A percentile compares a stretch with the other conserved stretches of the same genome.
phyloP scores from a whole-genome alignment of 2,329 filamentous ascomycete genomes.

The Pseudogymnoascus sp. region DNA sequence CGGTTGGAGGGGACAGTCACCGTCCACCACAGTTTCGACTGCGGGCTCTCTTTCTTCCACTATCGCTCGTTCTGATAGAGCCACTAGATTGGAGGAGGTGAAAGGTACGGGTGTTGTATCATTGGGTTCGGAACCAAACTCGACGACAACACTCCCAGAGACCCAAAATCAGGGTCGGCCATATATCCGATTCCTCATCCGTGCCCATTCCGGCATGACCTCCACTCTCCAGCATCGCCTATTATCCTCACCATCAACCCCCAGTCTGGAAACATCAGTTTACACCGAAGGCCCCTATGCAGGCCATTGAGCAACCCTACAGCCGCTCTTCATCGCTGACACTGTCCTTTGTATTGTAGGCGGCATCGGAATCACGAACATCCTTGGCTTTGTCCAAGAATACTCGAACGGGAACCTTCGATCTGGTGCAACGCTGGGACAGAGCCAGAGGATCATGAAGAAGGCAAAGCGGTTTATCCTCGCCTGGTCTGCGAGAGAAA shows the following conservation, averaged over 20 bases:
- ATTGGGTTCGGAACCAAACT: background rate
- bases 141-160: background rate
- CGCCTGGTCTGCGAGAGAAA: slow-evolving; percentile 22
- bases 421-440: background rate
- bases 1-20: background rate
- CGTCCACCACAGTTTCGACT: background rate
- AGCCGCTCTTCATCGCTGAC: background rate
- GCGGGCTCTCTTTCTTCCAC: background rate
- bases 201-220: background rate
- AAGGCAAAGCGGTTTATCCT: slow-evolving; percentile 19
- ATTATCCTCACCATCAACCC: background rate
- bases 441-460: slow-evolving; percentile 14
- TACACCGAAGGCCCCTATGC: background rate
- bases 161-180: background rate
- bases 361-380: background rate
- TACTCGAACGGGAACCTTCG: slow-evolving; percentile 11
- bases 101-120: background rate
- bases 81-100: background rate
- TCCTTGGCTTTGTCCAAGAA: slow-evolving; percentile 15
- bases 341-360: background rate
- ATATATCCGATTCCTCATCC: background rate
- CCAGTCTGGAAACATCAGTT: background rate
- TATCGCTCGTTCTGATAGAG: background rate
- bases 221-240: background rate
- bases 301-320: background rate